Evolutionary conservation across 148 eudicot species (phyloP).

Genomic region (Nyssa sinensis): DNA sequence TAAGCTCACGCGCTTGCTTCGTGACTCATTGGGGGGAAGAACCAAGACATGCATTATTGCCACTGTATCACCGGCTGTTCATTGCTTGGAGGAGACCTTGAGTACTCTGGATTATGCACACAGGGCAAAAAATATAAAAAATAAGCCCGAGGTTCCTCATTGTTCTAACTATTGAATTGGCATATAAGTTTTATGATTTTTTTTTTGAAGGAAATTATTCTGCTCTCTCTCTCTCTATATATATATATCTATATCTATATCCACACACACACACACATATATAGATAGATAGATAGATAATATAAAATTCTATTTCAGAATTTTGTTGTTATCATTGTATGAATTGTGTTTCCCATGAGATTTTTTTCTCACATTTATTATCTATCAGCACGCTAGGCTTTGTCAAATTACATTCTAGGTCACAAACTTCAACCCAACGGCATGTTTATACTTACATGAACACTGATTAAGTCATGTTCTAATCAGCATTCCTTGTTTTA

Average conservation of each 20-base stretch:
- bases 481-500: background rate
- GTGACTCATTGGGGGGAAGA: constrained; percentile 91
- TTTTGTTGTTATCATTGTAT: background rate
- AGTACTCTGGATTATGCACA: constrained; percentile 95
- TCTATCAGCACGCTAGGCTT: background rate
- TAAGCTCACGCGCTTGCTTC: constrained; percentile 87
- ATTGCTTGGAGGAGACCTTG: constrained; percentile 88
- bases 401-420: background rate
- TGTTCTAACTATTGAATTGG: background rate
- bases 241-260: background rate
- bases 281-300: too few relatives aligned
- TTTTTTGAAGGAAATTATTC: background rate
- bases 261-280: too few relatives aligned
- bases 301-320: too few relatives aligned
- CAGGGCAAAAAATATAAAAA: constrained; percentile 82
- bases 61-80: constrained; percentile 95
- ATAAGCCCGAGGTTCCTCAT: constrained; percentile 80
- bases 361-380: background rate
- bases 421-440: background rate
- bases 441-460: background rate
- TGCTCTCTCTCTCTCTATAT: background rate
- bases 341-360: too few relatives aligned
- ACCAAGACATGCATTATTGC: constrained; percentile 96
- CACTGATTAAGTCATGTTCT: background rate
- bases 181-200: background rate